Evolutionary conservation across 257 asterid species (phyloP).

Genomic region (Apocynum venetum): DNA sequence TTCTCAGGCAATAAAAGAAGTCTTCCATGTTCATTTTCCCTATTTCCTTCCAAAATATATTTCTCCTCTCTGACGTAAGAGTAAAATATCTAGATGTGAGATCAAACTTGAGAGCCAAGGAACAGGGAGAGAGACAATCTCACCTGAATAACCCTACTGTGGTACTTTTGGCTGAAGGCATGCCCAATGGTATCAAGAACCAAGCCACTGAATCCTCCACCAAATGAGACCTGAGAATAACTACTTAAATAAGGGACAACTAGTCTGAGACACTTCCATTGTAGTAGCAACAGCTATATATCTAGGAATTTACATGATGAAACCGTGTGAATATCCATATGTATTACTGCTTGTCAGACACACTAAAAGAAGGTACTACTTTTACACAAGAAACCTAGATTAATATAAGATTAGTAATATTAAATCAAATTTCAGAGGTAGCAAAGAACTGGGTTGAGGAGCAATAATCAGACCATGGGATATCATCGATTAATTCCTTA

Average conservation of each 20-base stretch:
- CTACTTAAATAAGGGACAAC: constrained; percentile 21
- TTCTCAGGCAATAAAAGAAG: background rate
- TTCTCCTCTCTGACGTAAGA: background rate
- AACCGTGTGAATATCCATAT: background rate
- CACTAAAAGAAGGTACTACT: background rate
- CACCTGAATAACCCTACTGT: constrained; percentile 83
- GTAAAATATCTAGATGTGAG: background rate
- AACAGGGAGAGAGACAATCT: constrained; percentile 11
- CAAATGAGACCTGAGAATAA: constrained; percentile 64
- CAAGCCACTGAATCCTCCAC: constrained; percentile 82
- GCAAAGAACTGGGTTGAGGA: background rate
- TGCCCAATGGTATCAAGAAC: constrained; percentile 87
- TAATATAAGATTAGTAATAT: background rate
- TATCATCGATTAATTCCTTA: background rate
- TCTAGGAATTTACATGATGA: background rate
- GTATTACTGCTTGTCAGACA: background rate
- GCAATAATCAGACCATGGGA: background rate
- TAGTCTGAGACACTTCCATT: constrained; percentile 3
- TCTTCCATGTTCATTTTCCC: background rate
- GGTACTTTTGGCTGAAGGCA: constrained; percentile 85
- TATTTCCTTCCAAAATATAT: background rate
- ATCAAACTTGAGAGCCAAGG: background rate
- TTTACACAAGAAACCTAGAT: background rate
- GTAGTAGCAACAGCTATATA: background rate
- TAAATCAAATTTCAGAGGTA: background rate